A percentile compares a stretch with the other conserved stretches of the same genome.
Evolutionary conservation across 2,329 filamentous ascomycete species (phyloP).

Genomic region (Chalaropsis ovoidea): DNA sequence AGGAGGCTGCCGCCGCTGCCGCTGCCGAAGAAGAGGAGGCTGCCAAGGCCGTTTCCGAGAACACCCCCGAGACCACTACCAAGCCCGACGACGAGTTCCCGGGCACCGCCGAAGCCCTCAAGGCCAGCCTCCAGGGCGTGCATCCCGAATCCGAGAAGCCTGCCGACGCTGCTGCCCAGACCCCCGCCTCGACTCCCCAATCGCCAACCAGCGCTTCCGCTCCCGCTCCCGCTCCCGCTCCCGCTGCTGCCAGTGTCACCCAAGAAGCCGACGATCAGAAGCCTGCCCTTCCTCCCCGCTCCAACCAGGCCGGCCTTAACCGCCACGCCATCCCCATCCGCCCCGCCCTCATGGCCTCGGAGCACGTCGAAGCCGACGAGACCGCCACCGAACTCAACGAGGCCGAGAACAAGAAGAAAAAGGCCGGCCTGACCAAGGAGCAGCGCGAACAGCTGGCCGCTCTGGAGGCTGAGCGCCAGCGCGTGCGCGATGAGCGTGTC

Average conservation of each 20-base stretch:
- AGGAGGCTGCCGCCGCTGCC: conserved; percentile 49
- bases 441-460: conserved; percentile 85
- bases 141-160: conserved; percentile 26
- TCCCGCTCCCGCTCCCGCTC: conserved; percentile 34
- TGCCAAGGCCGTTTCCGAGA: conserved; percentile 42
- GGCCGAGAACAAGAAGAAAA: conserved; percentile 63
- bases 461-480: conserved; percentile 75
- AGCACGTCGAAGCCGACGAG: conserved; percentile 59
- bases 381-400: conserved; percentile 57
- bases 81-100: conserved; percentile 43
- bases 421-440: conserved; percentile 75
- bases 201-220: conserved; percentile 33
- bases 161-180: conserved; percentile 26
- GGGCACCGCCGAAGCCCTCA: conserved; percentile 47
- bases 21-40: conserved; percentile 35
- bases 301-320: conserved; percentile 30
- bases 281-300: conserved; percentile 15
- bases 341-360: conserved; percentile 74
- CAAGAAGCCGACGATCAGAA: not conserved
- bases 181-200: conserved; percentile 25
- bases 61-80: conserved; percentile 33
- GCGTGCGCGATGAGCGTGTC: conserved; percentile 80
- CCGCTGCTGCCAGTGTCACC: not conserved
- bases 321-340: conserved; percentile 58
- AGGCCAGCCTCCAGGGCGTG: conserved; percentile 43